A percentile compares a stretch with the other conserved stretches of the same genome.
Evolutionary conservation across 2,329 filamentous ascomycete genomes (phyloP).

Genomic region (Aspergillus vadensis): DNA sequence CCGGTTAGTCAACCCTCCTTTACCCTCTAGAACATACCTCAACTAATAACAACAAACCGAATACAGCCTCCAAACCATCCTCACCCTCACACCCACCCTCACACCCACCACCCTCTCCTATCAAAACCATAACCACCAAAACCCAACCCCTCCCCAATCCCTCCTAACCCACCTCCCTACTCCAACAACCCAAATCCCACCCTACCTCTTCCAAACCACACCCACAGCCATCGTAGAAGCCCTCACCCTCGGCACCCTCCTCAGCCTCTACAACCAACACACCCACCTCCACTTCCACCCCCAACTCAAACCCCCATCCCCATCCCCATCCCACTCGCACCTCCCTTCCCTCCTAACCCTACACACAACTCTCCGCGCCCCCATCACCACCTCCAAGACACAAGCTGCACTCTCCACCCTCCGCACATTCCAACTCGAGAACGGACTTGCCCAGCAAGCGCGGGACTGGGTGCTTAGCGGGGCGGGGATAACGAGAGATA

Average conservation of each 20-base stretch:
- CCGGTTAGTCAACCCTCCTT: not conserved
- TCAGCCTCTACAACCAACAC: not conserved
- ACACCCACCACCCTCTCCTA: not conserved
- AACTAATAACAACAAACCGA: not conserved
- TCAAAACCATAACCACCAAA: too few species aligned
- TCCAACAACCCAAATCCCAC: not conserved
- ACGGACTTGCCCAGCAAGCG: not conserved
- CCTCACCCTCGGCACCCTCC: not conserved
- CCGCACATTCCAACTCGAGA: not conserved
- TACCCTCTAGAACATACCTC: not conserved
- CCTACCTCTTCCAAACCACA: conserved; percentile 1
- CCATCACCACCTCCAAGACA: not conserved
- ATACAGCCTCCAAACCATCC: not conserved
- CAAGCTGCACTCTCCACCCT: not conserved
- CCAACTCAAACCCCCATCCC: not conserved
- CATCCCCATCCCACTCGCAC: not conserved
- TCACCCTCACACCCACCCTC: not conserved
- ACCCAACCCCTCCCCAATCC: not conserved
- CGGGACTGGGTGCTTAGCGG: conserved; percentile 1
- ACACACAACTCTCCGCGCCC: not conserved
- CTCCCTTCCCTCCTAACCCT: not conserved
- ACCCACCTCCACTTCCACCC: conserved; percentile 1
- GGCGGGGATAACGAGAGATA: not conserved
- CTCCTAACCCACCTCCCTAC: not conserved
- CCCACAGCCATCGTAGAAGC: conserved; percentile 2